phyloP scores from a whole-genome alignment of 2,329 filamentous ascomycete genomes.

The Stagonosporopsis vannaccii region DNA sequence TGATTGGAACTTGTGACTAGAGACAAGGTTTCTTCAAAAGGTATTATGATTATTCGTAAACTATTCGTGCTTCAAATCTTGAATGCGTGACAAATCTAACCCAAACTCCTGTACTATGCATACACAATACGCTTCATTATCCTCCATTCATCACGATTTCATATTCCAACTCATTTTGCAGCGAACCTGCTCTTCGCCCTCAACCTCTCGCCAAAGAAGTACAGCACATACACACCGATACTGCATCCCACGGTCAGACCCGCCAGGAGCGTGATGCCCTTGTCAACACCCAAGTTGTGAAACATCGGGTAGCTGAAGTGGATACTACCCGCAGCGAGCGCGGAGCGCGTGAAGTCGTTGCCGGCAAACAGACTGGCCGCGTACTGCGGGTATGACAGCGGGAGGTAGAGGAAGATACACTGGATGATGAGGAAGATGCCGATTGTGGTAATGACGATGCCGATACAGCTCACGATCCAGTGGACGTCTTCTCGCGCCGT shows the following conservation, averaged over 20 bases:
- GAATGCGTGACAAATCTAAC: background rate
- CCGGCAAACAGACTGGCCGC: slow-evolving; percentile 64
- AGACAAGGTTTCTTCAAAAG: background rate
- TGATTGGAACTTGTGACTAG: background rate
- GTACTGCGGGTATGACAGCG: slow-evolving; percentile 66
- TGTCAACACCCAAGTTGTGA: slow-evolving; percentile 64
- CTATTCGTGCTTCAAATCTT: background rate
- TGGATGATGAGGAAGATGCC: slow-evolving; percentile 55
- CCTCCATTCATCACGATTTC: background rate
- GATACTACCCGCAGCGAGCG: slow-evolving; percentile 66
- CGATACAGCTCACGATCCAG: slow-evolving; percentile 65
- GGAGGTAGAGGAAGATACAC: slow-evolving; percentile 67
- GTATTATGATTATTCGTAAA: background rate
- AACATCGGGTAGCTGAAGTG: slow-evolving; percentile 68
- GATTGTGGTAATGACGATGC: slow-evolving; percentile 59
- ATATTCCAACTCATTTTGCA: slow-evolving; percentile 28
- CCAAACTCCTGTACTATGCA: background rate
- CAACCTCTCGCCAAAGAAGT: slow-evolving; percentile 51
- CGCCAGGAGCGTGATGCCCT: slow-evolving; percentile 64
- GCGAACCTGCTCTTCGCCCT: slow-evolving; percentile 44
- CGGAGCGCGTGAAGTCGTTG: slow-evolving; percentile 64
- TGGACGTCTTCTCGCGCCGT: slow-evolving; percentile 67
- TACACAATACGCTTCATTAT: background rate
- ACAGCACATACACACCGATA: slow-evolving; percentile 67
- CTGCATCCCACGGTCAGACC: slow-evolving; percentile 50